phyloP scores from a whole-genome alignment of 2,329 filamentous ascomycete species.

The Trichoderma sp. region DNA sequence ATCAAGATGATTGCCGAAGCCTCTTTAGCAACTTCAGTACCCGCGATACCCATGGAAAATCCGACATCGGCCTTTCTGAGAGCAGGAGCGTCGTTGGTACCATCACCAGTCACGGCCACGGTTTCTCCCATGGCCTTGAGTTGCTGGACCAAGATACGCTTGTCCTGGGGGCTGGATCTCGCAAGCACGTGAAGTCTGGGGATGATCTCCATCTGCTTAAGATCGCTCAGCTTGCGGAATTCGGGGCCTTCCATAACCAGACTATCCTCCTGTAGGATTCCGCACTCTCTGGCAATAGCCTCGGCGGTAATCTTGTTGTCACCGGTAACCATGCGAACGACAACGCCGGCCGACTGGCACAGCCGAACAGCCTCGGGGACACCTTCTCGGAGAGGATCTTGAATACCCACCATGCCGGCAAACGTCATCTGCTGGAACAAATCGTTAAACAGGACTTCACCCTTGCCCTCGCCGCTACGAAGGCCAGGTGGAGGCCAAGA shows the following conservation, averaged over 20 bases:
- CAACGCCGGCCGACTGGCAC: slow-evolving; percentile 74
- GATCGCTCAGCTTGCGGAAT: slow-evolving; percentile 68
- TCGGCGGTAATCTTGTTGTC: slow-evolving; percentile 78
- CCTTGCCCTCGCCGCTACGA: slow-evolving; percentile 54
- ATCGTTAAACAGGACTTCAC: slow-evolving; percentile 63
- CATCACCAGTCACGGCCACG: slow-evolving; percentile 79
- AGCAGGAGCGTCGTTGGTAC: slow-evolving; percentile 80
- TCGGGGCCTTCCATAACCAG: slow-evolving; percentile 75
- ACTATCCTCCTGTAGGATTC: slow-evolving; percentile 66
- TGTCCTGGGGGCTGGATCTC: slow-evolving; percentile 73
- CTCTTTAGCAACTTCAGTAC: slow-evolving; percentile 82
- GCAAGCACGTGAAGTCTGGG: slow-evolving; percentile 70
- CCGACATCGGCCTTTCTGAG: slow-evolving; percentile 79
- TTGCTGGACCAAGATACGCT: slow-evolving; percentile 68
- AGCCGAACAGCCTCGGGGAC: slow-evolving; percentile 70
- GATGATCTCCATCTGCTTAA: slow-evolving; percentile 65
- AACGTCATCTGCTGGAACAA: slow-evolving; percentile 67
- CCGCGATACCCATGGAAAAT: slow-evolving; percentile 82
- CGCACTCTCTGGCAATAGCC: slow-evolving; percentile 76
- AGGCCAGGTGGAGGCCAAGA: slow-evolving; percentile 74
- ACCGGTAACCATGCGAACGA: slow-evolving; percentile 82
- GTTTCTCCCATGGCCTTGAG: slow-evolving; percentile 73
- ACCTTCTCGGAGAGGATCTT: slow-evolving; percentile 73
- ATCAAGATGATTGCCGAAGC: slow-evolving; percentile 82
- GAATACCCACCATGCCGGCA: slow-evolving; percentile 72